Evolutionary conservation across 768 basidiomycete species (phyloP), one percentile per base, ranked within the genome.

Genomic region (Boletus tomentosulus): DNA sequence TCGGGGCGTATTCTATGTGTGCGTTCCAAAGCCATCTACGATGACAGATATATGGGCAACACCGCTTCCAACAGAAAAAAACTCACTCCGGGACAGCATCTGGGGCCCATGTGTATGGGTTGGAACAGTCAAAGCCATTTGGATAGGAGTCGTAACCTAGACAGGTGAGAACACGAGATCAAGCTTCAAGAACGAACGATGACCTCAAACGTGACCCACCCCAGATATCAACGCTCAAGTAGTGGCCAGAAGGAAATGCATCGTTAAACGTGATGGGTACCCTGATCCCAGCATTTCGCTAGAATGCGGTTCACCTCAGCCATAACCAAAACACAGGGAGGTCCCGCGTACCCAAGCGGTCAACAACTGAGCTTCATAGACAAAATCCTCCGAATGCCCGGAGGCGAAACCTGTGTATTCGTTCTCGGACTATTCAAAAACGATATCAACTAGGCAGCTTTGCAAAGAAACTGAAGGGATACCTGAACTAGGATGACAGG

Each of bases 111-210:
- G 57, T 65, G 39, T 75, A 57, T 1, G 81, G 79, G 51, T 76
- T 54, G 2, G 75, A 71, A 58, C 82, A 83, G 60, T 83, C 78
- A 57, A 83, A 83, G 1, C 78, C 77, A 51, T 79, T 77, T 2
- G 79, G 78, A 55, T 81, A 81, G 27, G 49, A 57, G 9, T 66
- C 64, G 15, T 62, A 61, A 22, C 60, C 61, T 66, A 46, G 31
- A 46, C 11, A 34, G 38, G 37, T 31, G 12, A 31, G 8, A 28
- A 31, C 37, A 30, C 52, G 33, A 56, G 53, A 28, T 47, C 22
- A 12, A 11, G 31, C 12, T 33, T 33, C 31, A 12, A 42, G 25
- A 13, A 44, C 19, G 19, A 19, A 19, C 27, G 4, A 33, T 16
- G 19, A 34, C 28, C n/a, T 48, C 30, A 37, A 46, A 28, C 2